Conservation (phyloP, 176 grass and related monocot genomes). For the Dactylis glomerata region DNA sequence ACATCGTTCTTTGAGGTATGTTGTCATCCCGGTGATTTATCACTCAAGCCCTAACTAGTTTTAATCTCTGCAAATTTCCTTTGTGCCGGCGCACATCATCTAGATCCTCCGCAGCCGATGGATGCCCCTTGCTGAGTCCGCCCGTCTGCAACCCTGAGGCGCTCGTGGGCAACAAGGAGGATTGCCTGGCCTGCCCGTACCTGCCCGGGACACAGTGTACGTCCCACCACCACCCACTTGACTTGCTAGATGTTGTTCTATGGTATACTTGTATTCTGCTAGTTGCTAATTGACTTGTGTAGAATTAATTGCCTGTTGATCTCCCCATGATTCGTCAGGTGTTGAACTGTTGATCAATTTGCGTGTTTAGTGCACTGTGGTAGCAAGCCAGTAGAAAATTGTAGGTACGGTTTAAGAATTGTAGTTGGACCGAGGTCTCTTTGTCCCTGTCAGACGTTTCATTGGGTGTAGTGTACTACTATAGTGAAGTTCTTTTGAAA, state of each 20-base stretch:
- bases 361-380: too few species aligned
- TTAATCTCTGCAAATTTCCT: neutral
- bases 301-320: neutral
- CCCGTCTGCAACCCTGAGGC: neutral
- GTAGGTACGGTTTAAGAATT: neutral
- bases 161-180: neutral
- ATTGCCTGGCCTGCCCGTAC: conserved; percentile 36
- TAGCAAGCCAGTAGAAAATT: neutral
- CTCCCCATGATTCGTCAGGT: neutral
- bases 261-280: neutral
- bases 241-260: neutral
- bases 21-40: neutral
- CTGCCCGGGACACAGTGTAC: conserved; percentile 9
- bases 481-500: neutral
- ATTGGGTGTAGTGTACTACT: neutral
- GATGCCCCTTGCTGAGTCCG: neutral
- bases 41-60: neutral
- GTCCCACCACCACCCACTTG: neutral
- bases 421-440: neutral
- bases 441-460: neutral
- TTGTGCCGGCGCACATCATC: neutral
- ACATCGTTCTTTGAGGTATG: neutral
- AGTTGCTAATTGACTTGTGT: neutral
- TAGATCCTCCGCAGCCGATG: neutral
- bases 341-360: too few species aligned